phyloP scores from a whole-genome alignment of 306 rosid species.

The Citrullus mucosospermus region DNA sequence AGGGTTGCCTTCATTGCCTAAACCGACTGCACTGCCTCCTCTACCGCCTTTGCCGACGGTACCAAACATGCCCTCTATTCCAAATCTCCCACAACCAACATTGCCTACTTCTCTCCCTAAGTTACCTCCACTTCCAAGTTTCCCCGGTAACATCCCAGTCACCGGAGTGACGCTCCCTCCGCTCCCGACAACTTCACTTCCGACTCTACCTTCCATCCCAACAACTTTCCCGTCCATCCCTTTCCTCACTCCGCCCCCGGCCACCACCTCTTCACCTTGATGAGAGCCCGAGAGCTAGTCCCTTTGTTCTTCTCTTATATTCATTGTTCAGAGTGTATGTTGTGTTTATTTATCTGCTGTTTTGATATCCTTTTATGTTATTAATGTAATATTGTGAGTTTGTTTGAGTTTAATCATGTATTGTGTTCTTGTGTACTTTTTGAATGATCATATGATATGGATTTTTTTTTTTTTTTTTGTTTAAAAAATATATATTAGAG shows the following conservation, averaged over 20 bases:
- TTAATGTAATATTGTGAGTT: background rate
- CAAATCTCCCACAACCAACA: constrained; percentile 2
- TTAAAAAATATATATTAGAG: too few species aligned
- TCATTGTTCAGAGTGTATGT: background rate
- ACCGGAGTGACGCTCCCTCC: background rate
- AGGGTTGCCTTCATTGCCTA: background rate
- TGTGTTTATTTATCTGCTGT: background rate
- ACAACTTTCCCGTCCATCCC: background rate
- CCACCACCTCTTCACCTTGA: background rate
- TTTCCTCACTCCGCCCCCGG: background rate
- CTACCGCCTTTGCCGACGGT: background rate
- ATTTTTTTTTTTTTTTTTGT: background rate
- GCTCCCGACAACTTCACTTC: background rate
- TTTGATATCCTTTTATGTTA: background rate
- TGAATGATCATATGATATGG: background rate
- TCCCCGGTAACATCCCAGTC: background rate
- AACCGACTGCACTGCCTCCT: background rate
- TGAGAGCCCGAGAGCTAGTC: background rate
- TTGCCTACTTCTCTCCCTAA: constrained; percentile 1
- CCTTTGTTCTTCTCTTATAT: background rate
- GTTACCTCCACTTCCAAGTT: background rate
- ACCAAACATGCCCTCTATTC: background rate
- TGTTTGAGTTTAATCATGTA: background rate
- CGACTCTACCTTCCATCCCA: background rate
- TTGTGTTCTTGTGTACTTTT: background rate